These are phyloP conservation scores for Kwoniella pini DNA, from an alignment of 768 basidiomycete genomes.

Conservation along the genomic window DNA sequence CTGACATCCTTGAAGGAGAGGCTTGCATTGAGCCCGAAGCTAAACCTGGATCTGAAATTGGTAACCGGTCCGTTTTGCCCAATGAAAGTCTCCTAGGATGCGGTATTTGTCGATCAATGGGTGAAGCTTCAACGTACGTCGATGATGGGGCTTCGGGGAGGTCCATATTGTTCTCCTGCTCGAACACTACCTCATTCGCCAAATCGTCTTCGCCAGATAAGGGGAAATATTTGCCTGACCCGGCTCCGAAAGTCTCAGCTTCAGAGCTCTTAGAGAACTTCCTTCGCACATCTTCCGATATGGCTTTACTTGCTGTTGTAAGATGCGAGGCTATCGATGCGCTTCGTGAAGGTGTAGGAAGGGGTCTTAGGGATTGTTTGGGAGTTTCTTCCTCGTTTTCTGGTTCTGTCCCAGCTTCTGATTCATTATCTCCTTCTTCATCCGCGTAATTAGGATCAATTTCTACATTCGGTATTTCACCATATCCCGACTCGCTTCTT, in stretches of 20 bases:
- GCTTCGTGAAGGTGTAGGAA: conserved; percentile 20
- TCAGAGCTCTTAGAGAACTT: conserved; percentile 24
- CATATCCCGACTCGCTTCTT: background rate
- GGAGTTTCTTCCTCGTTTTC: conserved; percentile 16
- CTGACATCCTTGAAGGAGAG: conserved; percentile 12
- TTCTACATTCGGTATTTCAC: background rate
- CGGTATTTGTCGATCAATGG: background rate
- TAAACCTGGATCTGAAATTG: background rate
- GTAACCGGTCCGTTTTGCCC: background rate
- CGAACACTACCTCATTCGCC: background rate
- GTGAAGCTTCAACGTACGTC: conserved; percentile 8
- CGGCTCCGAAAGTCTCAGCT: conserved; percentile 25
- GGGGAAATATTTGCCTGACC: conserved; percentile 28
- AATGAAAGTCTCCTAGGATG: conserved; percentile 11
- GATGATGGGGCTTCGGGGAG: conserved; percentile 2
- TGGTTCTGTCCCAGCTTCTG: background rate
- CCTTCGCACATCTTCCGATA: conserved; percentile 26
- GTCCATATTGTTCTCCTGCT: background rate
- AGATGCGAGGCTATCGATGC: conserved; percentile 28
- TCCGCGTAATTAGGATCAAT: conserved; percentile 1
- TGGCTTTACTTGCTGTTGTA: conserved; percentile 21
- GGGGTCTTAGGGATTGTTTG: conserved; percentile 14
- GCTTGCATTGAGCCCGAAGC: background rate
- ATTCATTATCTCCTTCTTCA: background rate
- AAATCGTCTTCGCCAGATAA: conserved; percentile 34